Percentiles rank a stretch among this genome's conserved stretches.
Conservation (phyloP, 108 stramenopile genomes). For the Fistulifera pelliculosa region DNA sequence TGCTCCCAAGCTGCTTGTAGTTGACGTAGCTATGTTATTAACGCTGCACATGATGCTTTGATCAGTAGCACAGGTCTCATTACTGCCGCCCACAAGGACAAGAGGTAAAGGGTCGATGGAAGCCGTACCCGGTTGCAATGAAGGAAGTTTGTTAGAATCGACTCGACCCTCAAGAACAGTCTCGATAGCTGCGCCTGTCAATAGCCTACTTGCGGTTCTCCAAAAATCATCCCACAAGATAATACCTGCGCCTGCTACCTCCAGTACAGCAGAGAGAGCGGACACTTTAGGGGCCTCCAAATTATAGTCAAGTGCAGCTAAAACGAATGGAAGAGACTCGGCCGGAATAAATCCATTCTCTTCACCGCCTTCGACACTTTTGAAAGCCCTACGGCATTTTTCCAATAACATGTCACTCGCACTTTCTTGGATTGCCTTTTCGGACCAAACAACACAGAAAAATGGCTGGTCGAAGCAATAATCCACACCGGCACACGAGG, state of each 20-base stretch:
- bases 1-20: background rate
- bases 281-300: conserved; percentile 27
- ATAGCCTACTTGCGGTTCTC: conserved; percentile 42
- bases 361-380: conserved; percentile 49
- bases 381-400: conserved; percentile 70
- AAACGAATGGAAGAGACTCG: conserved; percentile 31
- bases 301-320: conserved; percentile 42
- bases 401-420: conserved; percentile 58
- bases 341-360: conserved; percentile 65
- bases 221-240: conserved; percentile 79
- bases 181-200: conserved; percentile 56
- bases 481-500: conserved; percentile 80
- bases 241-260: conserved; percentile 61
- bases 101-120: background rate
- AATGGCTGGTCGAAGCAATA: conserved; percentile 73
- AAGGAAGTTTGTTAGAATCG: conserved; percentile 2
- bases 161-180: conserved; percentile 23
- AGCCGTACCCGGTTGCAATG: background rate
- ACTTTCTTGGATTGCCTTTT: conserved; percentile 43
- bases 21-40: background rate
- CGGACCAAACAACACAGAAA: conserved; percentile 76
- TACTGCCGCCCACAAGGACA: background rate
- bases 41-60: background rate
- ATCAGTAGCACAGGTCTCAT: too few relatives aligned
- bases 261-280: conserved; percentile 49